These are phyloP conservation scores for Pichia deserticola DNA, from an alignment of 805 yeast species.

Conservation along the genomic window DNA sequence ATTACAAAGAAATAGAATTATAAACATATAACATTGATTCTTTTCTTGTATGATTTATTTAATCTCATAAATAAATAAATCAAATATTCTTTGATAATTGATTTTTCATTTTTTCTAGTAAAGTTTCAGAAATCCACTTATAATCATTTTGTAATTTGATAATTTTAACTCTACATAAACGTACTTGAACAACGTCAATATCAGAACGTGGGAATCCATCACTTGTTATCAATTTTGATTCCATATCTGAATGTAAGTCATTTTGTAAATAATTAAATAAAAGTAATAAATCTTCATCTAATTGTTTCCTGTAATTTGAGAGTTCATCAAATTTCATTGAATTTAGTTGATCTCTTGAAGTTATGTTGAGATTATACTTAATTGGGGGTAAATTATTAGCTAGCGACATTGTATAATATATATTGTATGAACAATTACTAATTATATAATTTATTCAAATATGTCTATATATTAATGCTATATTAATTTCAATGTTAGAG, in stretches of 20 bases:
- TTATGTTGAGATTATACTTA: neutral
- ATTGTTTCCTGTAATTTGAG: slow-evolving; percentile 5
- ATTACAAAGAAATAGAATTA: too few relatives aligned
- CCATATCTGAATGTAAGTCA: slow-evolving; percentile 38
- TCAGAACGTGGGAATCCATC: slow-evolving; percentile 89
- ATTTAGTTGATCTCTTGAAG: slow-evolving; percentile 2
- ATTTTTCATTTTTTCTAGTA: slow-evolving; percentile 40
- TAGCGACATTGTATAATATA: slow-evolving; percentile 6
- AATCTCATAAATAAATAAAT: too few relatives aligned
- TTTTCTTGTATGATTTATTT: too few relatives aligned
- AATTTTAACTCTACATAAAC: slow-evolving; percentile 56
- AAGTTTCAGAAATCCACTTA: slow-evolving; percentile 34
- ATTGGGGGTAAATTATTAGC: slow-evolving; percentile 3
- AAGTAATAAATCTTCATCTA: slow-evolving; percentile 35
- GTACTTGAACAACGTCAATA: slow-evolving; percentile 65
- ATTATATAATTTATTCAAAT: too few relatives aligned
- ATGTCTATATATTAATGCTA: too few relatives aligned
- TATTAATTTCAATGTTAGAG: too few relatives aligned
- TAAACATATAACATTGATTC: too few relatives aligned
- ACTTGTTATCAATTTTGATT: slow-evolving; percentile 50
- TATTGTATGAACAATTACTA: too few relatives aligned
- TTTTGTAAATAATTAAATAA: slow-evolving; percentile 37
- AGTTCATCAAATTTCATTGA: slow-evolving; percentile 3
- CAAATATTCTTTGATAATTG: slow-evolving; percentile 21
- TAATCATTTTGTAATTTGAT: slow-evolving; percentile 68